Conservation (phyloP, 495 filamentous ascomycete genomes). For the Venustampulla echinocandica region DNA sequence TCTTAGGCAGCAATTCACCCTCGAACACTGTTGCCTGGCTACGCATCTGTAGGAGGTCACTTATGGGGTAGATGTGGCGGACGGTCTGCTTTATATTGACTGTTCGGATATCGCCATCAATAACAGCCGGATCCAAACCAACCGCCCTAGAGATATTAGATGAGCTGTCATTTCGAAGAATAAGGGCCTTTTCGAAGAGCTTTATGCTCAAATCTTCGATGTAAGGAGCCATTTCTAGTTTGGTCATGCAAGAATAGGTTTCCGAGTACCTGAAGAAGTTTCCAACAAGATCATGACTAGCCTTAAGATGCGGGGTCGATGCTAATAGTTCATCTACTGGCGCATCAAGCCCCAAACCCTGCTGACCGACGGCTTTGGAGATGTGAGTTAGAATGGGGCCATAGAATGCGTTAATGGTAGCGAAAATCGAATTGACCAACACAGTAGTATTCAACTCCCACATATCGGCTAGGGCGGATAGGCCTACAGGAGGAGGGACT, state of each 20-base stretch:
- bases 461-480: background rate
- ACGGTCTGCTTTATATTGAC: background rate
- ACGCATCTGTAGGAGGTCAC: background rate
- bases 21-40: background rate
- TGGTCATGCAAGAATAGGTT: slow-evolving; percentile 2
- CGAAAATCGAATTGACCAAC: background rate
- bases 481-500: no score
- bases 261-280: slow-evolving; percentile 5
- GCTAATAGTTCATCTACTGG: slow-evolving; percentile 2
- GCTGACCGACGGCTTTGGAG: slow-evolving; percentile 1
- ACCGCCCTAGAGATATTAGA: background rate
- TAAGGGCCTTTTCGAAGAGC: slow-evolving; percentile 8
- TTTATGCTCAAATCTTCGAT: background rate
- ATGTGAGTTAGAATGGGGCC: slow-evolving; percentile 5
- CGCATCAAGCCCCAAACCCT: background rate
- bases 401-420: background rate
- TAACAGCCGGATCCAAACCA: background rate
- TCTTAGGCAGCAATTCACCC: background rate
- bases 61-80: background rate
- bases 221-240: background rate
- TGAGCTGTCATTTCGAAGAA: background rate
- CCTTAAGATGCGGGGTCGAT: background rate
- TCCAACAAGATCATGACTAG: slow-evolving; percentile 1
- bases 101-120: background rate
- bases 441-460: background rate